Percentiles rank a stretch among this genome's conserved stretches.
These are phyloP conservation scores for Domatiomyces catenatus DNA, from an alignment of 2,329 filamentous ascomycete genomes.

Conservation along the genomic window DNA sequence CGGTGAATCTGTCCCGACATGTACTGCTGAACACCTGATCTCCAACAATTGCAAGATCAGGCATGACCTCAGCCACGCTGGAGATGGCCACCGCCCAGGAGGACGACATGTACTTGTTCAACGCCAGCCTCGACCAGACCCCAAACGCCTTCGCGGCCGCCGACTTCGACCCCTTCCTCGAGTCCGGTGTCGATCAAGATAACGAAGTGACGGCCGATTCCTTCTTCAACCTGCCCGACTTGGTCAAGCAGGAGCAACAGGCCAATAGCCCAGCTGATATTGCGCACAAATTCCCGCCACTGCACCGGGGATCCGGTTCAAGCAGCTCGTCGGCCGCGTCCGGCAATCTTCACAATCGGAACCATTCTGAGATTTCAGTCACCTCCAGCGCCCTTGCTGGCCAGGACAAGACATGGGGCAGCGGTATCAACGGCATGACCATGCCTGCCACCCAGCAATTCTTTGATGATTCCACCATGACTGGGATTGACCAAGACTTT, in stretches of 20 bases:
- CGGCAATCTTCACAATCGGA: slow-evolving; percentile 26
- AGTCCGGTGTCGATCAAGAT: slow-evolving; percentile 14
- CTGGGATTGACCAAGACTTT: slow-evolving; percentile 25
- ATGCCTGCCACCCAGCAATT: slow-evolving; percentile 26
- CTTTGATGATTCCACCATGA: slow-evolving; percentile 24
- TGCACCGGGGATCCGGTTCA: slow-evolving; percentile 30
- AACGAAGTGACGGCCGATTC: slow-evolving; percentile 18
- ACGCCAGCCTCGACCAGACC: slow-evolving; percentile 24
- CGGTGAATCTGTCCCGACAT: background rate
- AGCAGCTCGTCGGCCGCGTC: slow-evolving; percentile 31
- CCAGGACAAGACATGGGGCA: slow-evolving; percentile 11
- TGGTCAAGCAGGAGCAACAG: slow-evolving; percentile 12
- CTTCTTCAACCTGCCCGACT: slow-evolving; percentile 17
- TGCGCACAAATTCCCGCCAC: slow-evolving; percentile 19
- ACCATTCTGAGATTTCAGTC: slow-evolving; percentile 29
- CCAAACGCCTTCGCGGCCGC: slow-evolving; percentile 24
- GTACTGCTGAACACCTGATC: background rate
- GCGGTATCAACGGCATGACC: slow-evolving; percentile 21
- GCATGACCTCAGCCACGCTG: background rate
- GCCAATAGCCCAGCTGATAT: slow-evolving; percentile 17
- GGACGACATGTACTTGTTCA: slow-evolving; percentile 29
- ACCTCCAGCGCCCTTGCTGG: slow-evolving; percentile 24
- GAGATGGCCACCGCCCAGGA: slow-evolving; percentile 11
- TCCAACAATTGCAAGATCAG: background rate
- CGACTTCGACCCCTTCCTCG: slow-evolving; percentile 29